phyloP scores from a whole-genome alignment of 2,329 filamentous ascomycete genomes.

The Epicoccum sorghinum region DNA sequence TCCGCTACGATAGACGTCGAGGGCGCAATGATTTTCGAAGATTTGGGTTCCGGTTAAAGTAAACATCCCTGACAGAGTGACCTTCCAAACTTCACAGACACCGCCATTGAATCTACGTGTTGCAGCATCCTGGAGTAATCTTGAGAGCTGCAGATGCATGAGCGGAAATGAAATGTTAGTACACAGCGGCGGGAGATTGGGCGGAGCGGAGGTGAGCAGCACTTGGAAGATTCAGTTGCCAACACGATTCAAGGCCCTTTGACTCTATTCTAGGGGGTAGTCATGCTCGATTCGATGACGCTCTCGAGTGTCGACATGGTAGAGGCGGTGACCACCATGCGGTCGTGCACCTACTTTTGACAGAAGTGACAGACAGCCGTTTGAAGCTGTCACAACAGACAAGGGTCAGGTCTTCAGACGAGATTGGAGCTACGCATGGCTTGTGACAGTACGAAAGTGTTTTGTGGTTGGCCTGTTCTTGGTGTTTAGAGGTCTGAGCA shows the following conservation, averaged over 20 bases:
- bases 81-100: background rate
- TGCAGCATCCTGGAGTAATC: background rate
- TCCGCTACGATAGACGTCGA: constrained; percentile 1
- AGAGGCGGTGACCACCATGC: constrained; percentile 7
- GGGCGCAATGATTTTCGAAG: background rate
- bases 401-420: constrained; percentile 2
- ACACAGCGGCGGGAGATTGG: constrained; percentile 2
- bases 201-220: constrained; percentile 15
- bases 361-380: constrained; percentile 14
- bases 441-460: background rate
- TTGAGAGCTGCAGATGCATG: background rate
- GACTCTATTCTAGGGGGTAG: background rate
- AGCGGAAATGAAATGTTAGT: constrained; percentile 11
- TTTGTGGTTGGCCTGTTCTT: background rate
- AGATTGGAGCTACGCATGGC: constrained; percentile 1
- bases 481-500: constrained; percentile 1
- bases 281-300: constrained; percentile 3
- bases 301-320: background rate
- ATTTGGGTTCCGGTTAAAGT: constrained; percentile 7
- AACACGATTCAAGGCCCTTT: constrained; percentile 1
- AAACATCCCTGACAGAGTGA: constrained; percentile 1
- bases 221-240: background rate
- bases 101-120: background rate
- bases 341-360: constrained; percentile 10
- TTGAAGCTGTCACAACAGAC: constrained; percentile 3